These are phyloP conservation scores for Elongisporangium anandrum DNA, from an alignment of 352 stramenopile species.

Conservation along the genomic window DNA sequence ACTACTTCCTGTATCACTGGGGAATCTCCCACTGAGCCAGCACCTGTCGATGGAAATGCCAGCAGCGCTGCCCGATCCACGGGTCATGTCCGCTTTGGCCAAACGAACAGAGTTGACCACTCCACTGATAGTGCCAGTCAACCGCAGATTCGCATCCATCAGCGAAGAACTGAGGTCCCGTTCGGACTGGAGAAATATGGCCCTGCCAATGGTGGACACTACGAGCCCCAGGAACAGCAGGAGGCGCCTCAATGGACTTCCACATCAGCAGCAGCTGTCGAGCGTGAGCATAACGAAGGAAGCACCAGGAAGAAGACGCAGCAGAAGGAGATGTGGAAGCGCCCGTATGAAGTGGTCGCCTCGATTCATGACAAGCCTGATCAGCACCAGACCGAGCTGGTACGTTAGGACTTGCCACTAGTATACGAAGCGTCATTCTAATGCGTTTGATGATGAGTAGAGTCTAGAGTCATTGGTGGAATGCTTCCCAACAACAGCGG, in stretches of 20 bases:
- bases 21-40: not conserved
- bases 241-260: not conserved
- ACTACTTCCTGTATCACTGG: no score
- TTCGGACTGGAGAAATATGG: constrained; percentile 57
- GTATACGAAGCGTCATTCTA: no score
- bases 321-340: constrained; percentile 66
- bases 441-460: constrained; percentile 6
- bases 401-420: not conserved
- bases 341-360: constrained; percentile 72
- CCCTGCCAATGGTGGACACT: constrained; percentile 8
- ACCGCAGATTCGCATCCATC: not conserved
- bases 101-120: not conserved
- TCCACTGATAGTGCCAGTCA: not conserved
- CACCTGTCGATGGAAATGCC: not conserved
- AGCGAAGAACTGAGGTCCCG: constrained; percentile 3
- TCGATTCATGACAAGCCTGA: constrained; percentile 39
- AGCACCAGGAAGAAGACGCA: constrained; percentile 17
- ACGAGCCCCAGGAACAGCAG: not conserved
- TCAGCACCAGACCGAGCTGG: not conserved
- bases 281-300: not conserved
- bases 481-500: constrained; percentile 17
- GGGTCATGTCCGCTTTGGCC: not conserved
- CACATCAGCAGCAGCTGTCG: not conserved
- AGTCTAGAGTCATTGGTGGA: constrained; percentile 23
- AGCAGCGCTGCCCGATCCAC: not conserved